Evolutionary conservation across 2,329 filamentous ascomycete species (phyloP).

Genomic region (Colletotrichum karsti): DNA sequence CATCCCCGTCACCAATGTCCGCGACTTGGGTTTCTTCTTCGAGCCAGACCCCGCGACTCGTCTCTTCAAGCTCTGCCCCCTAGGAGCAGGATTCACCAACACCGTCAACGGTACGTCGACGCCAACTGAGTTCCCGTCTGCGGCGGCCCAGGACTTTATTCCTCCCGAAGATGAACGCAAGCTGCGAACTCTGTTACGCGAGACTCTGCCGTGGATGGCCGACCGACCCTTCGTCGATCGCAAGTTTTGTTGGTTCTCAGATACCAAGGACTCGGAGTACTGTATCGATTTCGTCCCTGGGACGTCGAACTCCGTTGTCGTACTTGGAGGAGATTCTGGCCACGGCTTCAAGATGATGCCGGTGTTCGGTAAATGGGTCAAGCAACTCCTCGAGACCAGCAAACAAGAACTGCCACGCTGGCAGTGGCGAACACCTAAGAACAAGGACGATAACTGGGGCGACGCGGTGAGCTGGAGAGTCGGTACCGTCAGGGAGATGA

Average conservation of each 20-base stretch:
- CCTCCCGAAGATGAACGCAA: slow-evolving; percentile 60
- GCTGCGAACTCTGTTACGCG: slow-evolving; percentile 56
- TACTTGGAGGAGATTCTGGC: slow-evolving; percentile 66
- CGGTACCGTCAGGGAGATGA: slow-evolving; percentile 37
- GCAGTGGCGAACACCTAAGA: slow-evolving; percentile 64
- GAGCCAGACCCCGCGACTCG: slow-evolving; percentile 67
- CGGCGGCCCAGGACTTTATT: slow-evolving; percentile 53
- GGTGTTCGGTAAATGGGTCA: slow-evolving; percentile 60
- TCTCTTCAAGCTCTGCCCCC: slow-evolving; percentile 67
- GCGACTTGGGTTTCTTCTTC: slow-evolving; percentile 72
- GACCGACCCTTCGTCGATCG: slow-evolving; percentile 63
- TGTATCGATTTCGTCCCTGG: slow-evolving; percentile 66
- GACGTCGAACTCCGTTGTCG: slow-evolving; percentile 55
- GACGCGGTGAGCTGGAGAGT: slow-evolving; percentile 44
- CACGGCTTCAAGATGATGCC: slow-evolving; percentile 72
- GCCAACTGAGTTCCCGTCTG: slow-evolving; percentile 46
- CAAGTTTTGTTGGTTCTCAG: slow-evolving; percentile 70
- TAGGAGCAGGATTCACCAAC: slow-evolving; percentile 65
- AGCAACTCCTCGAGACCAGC: slow-evolving; percentile 51
- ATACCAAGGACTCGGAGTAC: slow-evolving; percentile 67
- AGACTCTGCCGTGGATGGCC: slow-evolving; percentile 61
- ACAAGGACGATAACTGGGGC: slow-evolving; percentile 35
- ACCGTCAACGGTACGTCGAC: slow-evolving; percentile 46
- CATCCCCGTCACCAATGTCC: slow-evolving; percentile 67
- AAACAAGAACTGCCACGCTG: slow-evolving; percentile 54